Percentiles rank a stretch among this genome's conserved stretches.
These are phyloP conservation scores for Trametes pubescens DNA, from an alignment of 1,284 basidiomycete genomes.

Conservation along the genomic window DNA sequence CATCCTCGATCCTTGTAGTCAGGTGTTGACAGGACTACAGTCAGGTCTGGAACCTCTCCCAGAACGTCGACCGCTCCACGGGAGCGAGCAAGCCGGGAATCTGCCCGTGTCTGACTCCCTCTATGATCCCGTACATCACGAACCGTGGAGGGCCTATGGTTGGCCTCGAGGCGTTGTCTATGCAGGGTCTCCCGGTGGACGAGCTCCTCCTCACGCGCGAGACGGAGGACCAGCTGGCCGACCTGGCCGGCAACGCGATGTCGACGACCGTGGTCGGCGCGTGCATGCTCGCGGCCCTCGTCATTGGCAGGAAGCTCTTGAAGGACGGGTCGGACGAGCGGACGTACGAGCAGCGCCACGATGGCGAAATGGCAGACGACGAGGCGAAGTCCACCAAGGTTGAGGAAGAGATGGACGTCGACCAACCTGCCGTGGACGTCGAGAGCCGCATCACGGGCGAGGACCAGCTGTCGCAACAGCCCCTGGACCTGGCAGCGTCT, in stretches of 20 bases:
- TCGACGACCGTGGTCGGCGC: conserved; percentile 95
- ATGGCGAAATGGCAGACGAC: conserved; percentile 48
- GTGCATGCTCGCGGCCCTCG: conserved; percentile 86
- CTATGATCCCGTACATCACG: conserved; percentile 96
- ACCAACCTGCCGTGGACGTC: conserved; percentile 51
- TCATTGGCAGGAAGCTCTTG: conserved; percentile 70
- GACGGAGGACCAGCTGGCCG: conserved; percentile 92
- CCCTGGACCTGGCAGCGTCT: conserved; percentile 75
- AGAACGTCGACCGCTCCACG: conserved; percentile 93
- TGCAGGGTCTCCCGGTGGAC: conserved; percentile 94
- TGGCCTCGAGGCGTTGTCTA: conserved; percentile 89
- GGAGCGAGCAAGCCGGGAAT: conserved; percentile 85
- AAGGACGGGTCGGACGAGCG: conserved; percentile 67
- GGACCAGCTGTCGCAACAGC: conserved; percentile 65
- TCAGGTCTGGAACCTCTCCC: conserved; percentile 96
- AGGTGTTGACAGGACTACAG: conserved; percentile 45
- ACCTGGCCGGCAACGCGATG: conserved; percentile 97
- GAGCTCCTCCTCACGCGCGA: conserved; percentile 92
- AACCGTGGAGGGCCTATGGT: conserved; percentile 97
- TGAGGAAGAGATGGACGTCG: conserved; percentile 36
- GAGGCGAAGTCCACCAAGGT: conserved; percentile 38
- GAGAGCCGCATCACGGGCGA: conserved; percentile 74
- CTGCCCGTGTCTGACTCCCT: conserved; percentile 91
- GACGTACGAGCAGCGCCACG: conserved; percentile 68
- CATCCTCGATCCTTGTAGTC: background rate